Base-by-base conservation (phyloP, 805 yeast genomes). In the Pichia membranifaciens region DNA sequence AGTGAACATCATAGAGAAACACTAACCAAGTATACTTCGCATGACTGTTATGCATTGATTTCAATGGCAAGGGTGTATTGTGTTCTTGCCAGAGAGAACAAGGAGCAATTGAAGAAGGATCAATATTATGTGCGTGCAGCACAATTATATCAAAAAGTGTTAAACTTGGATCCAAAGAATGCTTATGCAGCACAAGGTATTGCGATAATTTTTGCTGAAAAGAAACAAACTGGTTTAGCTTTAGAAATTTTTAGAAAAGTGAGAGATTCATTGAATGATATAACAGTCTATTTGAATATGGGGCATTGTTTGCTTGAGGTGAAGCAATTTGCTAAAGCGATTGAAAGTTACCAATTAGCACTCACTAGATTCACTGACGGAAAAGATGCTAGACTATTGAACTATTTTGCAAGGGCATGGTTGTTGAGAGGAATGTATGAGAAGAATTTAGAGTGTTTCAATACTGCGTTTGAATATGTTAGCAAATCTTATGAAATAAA, bases 171-270 rank as follows among this genome's bases (percentile, higher is more conserved):
- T 67, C 79, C 90, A 2, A 73, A 76, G 55, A 87, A 91, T 61
- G 91, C 90, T 1, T 93, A 83, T 69, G 99, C 99, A 5, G 98
- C 99, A 1, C 99, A 93, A 66, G 99, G 99, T 47, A 74, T 93
- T 52, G 98, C 97, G 1, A 88, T 93, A 47, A 80, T 89, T 4
- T 85, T 88, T 64, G 95, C 95, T 10, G 97, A 91, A 58, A 83
- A 82, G 58, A 82, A 82, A 54, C 82, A 86, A 55, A 68, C 79
- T 31, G 81, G 79, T 22, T 73, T 82, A 51, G 96, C 98, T 0
- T 72, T 90, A 58, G 95, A 87, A 54, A 82, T 90, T 39, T 81
- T 93, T 59, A 78, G 95, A 64, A 88, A 90, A 56, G 81, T 90
- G 46, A 78, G 96, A 60, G 99, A 93, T 58, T 84, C 97, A 5